A percentile compares a stretch with the other conserved stretches of the same genome.
phyloP scores from a whole-genome alignment of 1,139 yeast genomes.

The Geotrichum aggregatum region DNA sequence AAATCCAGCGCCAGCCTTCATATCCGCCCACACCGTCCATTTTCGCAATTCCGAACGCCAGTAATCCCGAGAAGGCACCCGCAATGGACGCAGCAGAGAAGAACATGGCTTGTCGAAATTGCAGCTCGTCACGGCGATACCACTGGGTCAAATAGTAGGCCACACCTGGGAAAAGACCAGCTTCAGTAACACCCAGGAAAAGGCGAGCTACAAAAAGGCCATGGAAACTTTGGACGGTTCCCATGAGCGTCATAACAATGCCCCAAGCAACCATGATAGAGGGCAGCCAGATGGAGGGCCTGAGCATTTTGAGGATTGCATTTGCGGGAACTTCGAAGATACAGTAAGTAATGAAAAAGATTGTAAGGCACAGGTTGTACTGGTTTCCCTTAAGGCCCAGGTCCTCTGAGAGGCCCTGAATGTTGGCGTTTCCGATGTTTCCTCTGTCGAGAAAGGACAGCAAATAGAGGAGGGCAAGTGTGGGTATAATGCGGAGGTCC shows the following conservation, averaged over 20 bases:
- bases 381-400: constrained; percentile 46
- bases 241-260: constrained; percentile 46
- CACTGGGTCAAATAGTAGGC: constrained; percentile 32
- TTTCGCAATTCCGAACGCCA: constrained; percentile 27
- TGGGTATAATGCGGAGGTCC: constrained; percentile 28
- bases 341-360: constrained; percentile 52
- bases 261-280: constrained; percentile 53
- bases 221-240: constrained; percentile 41
- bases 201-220: constrained; percentile 49
- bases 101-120: constrained; percentile 55
- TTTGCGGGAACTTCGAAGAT: constrained; percentile 52
- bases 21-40: constrained; percentile 42
- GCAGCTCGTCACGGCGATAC: constrained; percentile 43
- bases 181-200: constrained; percentile 34
- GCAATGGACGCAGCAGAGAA: constrained; percentile 50
- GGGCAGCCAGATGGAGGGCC: constrained; percentile 45
- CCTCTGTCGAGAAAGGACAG: constrained; percentile 56
- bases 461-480: constrained; percentile 47
- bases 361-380: constrained; percentile 51
- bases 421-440: constrained; percentile 56
- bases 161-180: constrained; percentile 35
- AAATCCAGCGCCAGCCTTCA: constrained; percentile 21
- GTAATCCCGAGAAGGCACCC: constrained; percentile 50
- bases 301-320: constrained; percentile 36
- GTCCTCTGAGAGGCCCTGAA: constrained; percentile 53